Percentiles rank a stretch among this genome's conserved stretches.
phyloP scores from a whole-genome alignment of 495 filamentous ascomycete species.

The Jackrogersella multiformis region DNA sequence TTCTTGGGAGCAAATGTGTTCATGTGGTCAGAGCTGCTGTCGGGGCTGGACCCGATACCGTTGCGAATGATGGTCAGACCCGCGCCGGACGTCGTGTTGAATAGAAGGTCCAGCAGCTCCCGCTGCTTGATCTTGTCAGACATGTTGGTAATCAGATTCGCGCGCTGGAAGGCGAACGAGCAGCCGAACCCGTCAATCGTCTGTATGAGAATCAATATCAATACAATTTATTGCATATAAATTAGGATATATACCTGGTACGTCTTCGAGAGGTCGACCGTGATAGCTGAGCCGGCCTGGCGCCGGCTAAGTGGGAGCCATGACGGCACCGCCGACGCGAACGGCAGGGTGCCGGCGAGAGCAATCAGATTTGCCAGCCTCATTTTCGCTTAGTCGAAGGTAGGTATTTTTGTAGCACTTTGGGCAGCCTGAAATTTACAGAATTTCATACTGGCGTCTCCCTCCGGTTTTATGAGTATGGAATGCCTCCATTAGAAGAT shows the following conservation, averaged over 20 bases:
- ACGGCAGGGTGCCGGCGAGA: slow-evolving; percentile 23
- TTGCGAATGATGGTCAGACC: slow-evolving; percentile 66
- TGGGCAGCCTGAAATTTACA: background rate
- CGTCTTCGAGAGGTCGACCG: slow-evolving; percentile 52
- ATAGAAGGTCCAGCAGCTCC: slow-evolving; percentile 60
- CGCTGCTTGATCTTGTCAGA: slow-evolving; percentile 55
- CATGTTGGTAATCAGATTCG: slow-evolving; percentile 62
- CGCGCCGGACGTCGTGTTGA: slow-evolving; percentile 60
- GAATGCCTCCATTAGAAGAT: background rate
- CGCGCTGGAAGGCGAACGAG: slow-evolving; percentile 64
- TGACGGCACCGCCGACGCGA: slow-evolving; percentile 39
- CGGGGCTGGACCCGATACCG: slow-evolving; percentile 62
- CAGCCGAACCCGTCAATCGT: slow-evolving; percentile 63
- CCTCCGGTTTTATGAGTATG: slow-evolving; percentile 20
- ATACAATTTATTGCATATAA: too few relatives aligned
- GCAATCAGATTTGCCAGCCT: slow-evolving; percentile 24
- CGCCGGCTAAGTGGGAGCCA: slow-evolving; percentile 30
- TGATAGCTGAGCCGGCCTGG: slow-evolving; percentile 50
- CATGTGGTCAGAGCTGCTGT: slow-evolving; percentile 57
- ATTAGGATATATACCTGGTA: too few relatives aligned
- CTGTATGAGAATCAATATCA: too few relatives aligned
- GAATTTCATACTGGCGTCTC: background rate
- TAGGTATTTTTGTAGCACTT: background rate
- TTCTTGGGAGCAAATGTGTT: slow-evolving; percentile 58
- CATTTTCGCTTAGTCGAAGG: slow-evolving; percentile 37